Base-by-base conservation (phyloP, 805 yeast genomes). In the Pichia pseudocactophila region DNA sequence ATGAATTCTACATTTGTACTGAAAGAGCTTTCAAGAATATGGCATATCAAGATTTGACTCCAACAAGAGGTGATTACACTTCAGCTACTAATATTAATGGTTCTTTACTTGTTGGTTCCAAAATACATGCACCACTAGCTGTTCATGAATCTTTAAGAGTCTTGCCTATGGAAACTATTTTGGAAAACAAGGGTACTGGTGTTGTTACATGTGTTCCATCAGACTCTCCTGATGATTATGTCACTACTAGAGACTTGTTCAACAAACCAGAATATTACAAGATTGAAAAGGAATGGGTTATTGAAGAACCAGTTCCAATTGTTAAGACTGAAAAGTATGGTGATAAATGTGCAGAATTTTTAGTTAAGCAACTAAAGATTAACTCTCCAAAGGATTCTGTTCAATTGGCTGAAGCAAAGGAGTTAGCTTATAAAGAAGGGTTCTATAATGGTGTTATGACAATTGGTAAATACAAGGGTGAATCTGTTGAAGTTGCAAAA, bases 201-300 rank as follows among this genome's bases (percentile, higher is more conserved):
- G 97, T 92, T 36, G 98, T 92, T 45, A 90, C 97, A 6, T 92
- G 96, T 71, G 97, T 89, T 49, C 98, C 97, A 49, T 82, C 96
- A n/a, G 96, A 89, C 65, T 89, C 97, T 44, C 97, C 98, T 47
- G 98, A 92, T 69, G 98, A 92, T 70, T 92, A 57, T 60, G 80
- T 90, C 65, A 92, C 96, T 46, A 75, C 82, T 38, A 72, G 71
- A 56, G 98, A 92, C 53, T 74, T 92, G 55, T 73, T 74, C 54
- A 79, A 86, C 70, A 90, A 90, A 69, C 83, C 97, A 27, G 97
- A 87, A 56, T 90, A 79, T 64, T 89, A 90, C 63, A 76, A 79
- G 42, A 84, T 90, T 57, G 73, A 89, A 48, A 73, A 78, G 54
- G 88, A 80, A 48, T 92, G 97, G 98, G 92, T 85, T 34, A 65